These are phyloP conservation scores for Hemileccinum impolitum DNA, from an alignment of 768 basidiomycete species.

Conservation along the genomic window DNA sequence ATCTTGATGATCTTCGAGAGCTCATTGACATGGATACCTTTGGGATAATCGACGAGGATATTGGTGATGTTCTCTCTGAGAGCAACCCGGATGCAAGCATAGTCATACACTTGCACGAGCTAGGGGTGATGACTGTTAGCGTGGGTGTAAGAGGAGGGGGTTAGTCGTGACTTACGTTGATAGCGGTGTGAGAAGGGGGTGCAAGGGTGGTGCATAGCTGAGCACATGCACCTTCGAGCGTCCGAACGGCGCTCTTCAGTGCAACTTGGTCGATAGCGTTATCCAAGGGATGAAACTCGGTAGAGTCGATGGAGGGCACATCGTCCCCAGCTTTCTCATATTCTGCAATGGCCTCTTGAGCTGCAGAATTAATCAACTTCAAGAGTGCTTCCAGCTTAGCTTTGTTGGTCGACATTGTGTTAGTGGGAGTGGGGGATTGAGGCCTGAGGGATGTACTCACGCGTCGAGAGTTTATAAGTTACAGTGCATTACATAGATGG, in stretches of 20 bases:
- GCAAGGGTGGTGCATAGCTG: conserved; percentile 35
- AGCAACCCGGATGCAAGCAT: conserved; percentile 28
- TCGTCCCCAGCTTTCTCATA: conserved; percentile 28
- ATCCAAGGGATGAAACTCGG: conserved; percentile 35
- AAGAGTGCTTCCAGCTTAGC: conserved; percentile 28
- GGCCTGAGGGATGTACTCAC: not conserved
- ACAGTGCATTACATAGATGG: too few relatives aligned
- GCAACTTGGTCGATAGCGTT: conserved; percentile 17
- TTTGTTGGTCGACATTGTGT: conserved; percentile 19
- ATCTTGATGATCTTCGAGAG: conserved; percentile 22
- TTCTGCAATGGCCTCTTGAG: conserved; percentile 31
- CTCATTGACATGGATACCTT: conserved; percentile 30
- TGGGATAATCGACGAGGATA: conserved; percentile 24
- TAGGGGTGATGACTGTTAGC: not conserved
- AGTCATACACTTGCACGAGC: conserved; percentile 27
- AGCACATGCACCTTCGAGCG: conserved; percentile 35
- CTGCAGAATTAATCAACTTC: conserved; percentile 29
- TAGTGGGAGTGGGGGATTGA: not conserved
- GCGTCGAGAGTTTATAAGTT: not conserved
- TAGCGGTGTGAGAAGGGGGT: conserved; percentile 30
- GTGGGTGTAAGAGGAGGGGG: not conserved
- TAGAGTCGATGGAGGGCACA: conserved; percentile 35
- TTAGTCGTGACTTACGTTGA: conserved; percentile 26
- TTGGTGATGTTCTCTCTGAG: conserved; percentile 27
- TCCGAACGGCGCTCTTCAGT: conserved; percentile 25